Evolutionary conservation across 345 rosid species (phyloP).

Genomic region (Chamaenerion angustifolium): DNA sequence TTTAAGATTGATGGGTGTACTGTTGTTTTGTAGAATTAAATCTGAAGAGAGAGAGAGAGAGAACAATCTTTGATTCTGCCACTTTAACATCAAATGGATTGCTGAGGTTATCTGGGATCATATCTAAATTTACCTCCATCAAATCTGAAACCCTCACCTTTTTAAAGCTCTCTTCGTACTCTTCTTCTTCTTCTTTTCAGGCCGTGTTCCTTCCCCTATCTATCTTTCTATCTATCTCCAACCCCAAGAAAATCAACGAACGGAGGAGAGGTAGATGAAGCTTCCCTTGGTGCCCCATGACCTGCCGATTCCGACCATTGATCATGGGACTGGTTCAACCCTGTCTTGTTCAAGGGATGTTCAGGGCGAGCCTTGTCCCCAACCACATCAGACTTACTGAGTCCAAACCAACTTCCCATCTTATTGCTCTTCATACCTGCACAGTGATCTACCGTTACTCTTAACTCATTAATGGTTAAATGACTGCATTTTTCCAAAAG

Average conservation of each 20-base stretch:
- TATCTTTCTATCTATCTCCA: slow-evolving; percentile 25
- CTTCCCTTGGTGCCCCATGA: background rate
- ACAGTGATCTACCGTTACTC: background rate
- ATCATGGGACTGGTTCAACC: too few relatives aligned
- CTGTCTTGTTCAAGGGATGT: too few relatives aligned
- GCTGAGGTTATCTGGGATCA: background rate
- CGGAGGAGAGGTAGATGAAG: background rate
- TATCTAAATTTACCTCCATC: slow-evolving; percentile 1
- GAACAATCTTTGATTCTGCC: too few relatives aligned
- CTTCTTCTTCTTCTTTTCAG: background rate
- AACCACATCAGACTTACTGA: slow-evolving; percentile 1
- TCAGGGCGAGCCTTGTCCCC: background rate
- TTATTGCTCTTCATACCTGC: slow-evolving; percentile 32
- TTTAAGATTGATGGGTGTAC: too few relatives aligned
- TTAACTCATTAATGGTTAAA: too few relatives aligned
- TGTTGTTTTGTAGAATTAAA: too few relatives aligned
- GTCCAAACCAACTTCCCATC: slow-evolving; percentile 20
- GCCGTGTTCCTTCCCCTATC: background rate
- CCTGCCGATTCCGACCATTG: slow-evolving; percentile 1
- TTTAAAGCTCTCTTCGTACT: background rate
- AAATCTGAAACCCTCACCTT: background rate
- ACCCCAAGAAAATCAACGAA: slow-evolving; percentile 74
- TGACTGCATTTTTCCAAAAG: too few relatives aligned
- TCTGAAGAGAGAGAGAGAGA: too few relatives aligned
- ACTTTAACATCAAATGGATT: background rate